Conservation (phyloP, 257 asterid genomes). For the Solanum paucissectum region DNA sequence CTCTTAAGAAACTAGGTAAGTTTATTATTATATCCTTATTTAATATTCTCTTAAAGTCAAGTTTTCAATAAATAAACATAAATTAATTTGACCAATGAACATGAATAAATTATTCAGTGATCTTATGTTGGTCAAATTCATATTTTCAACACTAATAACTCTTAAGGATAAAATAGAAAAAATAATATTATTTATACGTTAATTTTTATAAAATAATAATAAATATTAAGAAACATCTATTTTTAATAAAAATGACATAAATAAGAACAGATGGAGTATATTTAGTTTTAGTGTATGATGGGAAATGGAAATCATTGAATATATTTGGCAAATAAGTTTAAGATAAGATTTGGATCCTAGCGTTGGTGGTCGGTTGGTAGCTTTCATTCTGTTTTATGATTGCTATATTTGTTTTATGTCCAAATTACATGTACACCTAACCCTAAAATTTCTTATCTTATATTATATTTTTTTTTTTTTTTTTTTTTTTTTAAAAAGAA, state of each 20-base stretch:
- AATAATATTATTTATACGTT: rapidly evolving
- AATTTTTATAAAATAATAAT: too few species aligned
- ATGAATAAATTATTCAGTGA: too few species aligned
- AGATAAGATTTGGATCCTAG: neutral
- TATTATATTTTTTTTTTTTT: too few species aligned
- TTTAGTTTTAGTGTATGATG: neutral
- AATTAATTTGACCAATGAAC: too few species aligned
- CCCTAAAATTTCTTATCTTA: neutral
- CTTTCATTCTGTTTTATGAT: neutral
- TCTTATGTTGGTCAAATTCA: too few species aligned
- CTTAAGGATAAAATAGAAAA: rapidly evolving
- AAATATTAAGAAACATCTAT: rapidly evolving
- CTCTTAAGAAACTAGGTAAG: too few species aligned
- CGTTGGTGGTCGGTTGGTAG: neutral
- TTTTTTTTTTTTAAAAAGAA: too few species aligned
- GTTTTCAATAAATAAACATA: too few species aligned
- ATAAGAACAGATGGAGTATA: rapidly evolving
- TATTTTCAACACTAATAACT: too few species aligned
- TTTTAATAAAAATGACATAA: too few species aligned
- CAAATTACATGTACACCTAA: neutral
- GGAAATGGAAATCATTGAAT: neutral
- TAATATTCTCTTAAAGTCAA: too few species aligned
- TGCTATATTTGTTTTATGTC: neutral
- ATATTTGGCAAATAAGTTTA: neutral
- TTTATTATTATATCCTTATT: too few species aligned